Evolutionary conservation across 225 moss, liverwort and hornwort species (phyloP), one percentile per base, ranked within the genome.

Genomic region (Ulota crispa): DNA sequence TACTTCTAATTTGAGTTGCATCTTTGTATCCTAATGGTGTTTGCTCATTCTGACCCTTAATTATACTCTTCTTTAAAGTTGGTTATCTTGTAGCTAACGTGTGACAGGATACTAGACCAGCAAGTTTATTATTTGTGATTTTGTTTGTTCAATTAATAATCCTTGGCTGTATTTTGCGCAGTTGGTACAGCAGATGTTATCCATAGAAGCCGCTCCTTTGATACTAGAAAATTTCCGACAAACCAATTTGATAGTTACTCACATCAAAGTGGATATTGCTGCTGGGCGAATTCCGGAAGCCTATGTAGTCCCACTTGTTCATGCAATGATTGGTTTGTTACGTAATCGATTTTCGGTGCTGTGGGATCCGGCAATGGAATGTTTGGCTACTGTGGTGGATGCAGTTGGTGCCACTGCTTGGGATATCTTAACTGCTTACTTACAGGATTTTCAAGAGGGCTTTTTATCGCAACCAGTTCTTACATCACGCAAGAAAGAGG

Each of bases 261-360:
- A 88, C 68, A 88, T 99, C 70, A 93, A 92, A 86, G 92, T 93
- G 11, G 87, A 93, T 75, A 88, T 92, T n/a, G 86, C 90, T 83
- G 78, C 92, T 66, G 90, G 88, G 70, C 91, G 86, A 69, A 77
- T 91, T 78, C 94, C 92, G 42, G 88, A 66, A 70, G 78, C 73
- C 71, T 96, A 94, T 69, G 83, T 96, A 52, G 86, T 92, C 34
- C 94, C 92, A 11, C 88, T 96, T 56, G 87, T 92, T 32, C 94
- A 93, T 86, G 90, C 89, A 76, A 89, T 99, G 80, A 82, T 93
- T 87, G 99, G 99, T 75, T 78, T 94, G 42, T 84, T 99, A 81
- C 90, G 89, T 57, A 99, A 99, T 82, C 93, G 94, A 71, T 96
- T 99, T 78, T 89, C 94, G 43, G 89, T 93, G 65, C 84, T 99